These are phyloP conservation scores for Pleomassaria siparia DNA, from an alignment of 2,329 filamentous ascomycete genomes.

Conservation along the genomic window DNA sequence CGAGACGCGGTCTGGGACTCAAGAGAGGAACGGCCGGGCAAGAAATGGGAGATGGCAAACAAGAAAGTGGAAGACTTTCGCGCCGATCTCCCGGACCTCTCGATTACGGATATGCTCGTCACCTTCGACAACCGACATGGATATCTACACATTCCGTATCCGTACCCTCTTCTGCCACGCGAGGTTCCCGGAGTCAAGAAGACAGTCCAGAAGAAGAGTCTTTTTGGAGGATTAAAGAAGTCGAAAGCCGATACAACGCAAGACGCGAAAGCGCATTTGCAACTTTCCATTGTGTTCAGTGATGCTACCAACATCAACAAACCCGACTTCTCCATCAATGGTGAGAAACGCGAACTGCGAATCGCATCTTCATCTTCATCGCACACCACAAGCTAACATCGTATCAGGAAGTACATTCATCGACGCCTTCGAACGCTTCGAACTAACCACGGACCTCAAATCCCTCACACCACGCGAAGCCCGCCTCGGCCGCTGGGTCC, in stretches of 20 bases:
- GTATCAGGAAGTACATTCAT: slow-evolving; percentile 40
- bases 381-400: slow-evolving; percentile 9
- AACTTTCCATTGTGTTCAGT: slow-evolving; percentile 43
- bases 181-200: slow-evolving; percentile 23
- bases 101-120: slow-evolving; percentile 66
- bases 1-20: slow-evolving; percentile 67
- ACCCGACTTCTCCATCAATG: slow-evolving; percentile 38
- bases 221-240: slow-evolving; percentile 40
- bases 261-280: slow-evolving; percentile 43
- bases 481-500: slow-evolving; percentile 48
- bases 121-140: slow-evolving; percentile 64
- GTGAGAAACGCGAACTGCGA: slow-evolving; percentile 29
- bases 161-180: slow-evolving; percentile 64
- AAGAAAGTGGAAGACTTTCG: slow-evolving; percentile 37
- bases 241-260: slow-evolving; percentile 35
- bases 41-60: slow-evolving; percentile 65
- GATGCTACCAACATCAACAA: slow-evolving; percentile 46
- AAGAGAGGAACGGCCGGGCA: slow-evolving; percentile 60
- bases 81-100: slow-evolving; percentile 55
- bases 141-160: slow-evolving; percentile 57
- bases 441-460: slow-evolving; percentile 39
- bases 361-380: background rate
- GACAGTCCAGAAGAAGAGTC: slow-evolving; percentile 35
- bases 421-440: slow-evolving; percentile 45
- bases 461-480: slow-evolving; percentile 42